phyloP scores from a whole-genome alignment of 169 alveolate species.

The Plasmodium blacklocki region DNA sequence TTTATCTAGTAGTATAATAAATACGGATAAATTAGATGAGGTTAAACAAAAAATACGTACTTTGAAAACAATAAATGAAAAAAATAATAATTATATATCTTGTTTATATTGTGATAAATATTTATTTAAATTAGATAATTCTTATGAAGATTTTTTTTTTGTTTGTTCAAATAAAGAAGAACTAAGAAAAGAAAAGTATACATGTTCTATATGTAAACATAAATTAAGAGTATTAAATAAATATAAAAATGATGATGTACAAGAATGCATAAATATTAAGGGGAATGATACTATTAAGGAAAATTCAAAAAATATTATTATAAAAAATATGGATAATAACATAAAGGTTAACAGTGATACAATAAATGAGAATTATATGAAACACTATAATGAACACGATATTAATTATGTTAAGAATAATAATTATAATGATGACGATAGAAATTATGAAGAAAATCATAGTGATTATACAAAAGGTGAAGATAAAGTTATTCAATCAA shows the following conservation, averaged over 20 bases:
- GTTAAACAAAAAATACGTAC: slow-evolving; percentile 47
- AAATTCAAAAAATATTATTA: neutral
- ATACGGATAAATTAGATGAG: slow-evolving; percentile 30
- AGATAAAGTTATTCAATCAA: too few species aligned
- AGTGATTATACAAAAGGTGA: too few species aligned
- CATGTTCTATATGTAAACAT: slow-evolving; percentile 49
- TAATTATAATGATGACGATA: too few species aligned
- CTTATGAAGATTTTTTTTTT: neutral
- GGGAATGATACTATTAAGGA: neutral
- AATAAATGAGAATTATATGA: too few species aligned
- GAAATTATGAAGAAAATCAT: too few species aligned
- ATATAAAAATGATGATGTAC: slow-evolving; percentile 24
- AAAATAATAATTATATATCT: slow-evolving; percentile 50
- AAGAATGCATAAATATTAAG: neutral
- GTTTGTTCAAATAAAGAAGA: slow-evolving; percentile 11
- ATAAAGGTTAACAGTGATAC: neutral
- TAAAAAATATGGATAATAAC: neutral
- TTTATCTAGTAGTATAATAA: neutral
- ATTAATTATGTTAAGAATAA: too few species aligned
- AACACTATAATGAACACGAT: too few species aligned
- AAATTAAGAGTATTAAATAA: slow-evolving; percentile 40
- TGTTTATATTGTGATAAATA: slow-evolving; percentile 44
- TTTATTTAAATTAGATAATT: slow-evolving; percentile 47
- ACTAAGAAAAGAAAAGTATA: slow-evolving; percentile 26
- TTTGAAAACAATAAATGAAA: slow-evolving; percentile 18